phyloP scores from a whole-genome alignment of 768 basidiomycete genomes.

The Epithele typhae region DNA sequence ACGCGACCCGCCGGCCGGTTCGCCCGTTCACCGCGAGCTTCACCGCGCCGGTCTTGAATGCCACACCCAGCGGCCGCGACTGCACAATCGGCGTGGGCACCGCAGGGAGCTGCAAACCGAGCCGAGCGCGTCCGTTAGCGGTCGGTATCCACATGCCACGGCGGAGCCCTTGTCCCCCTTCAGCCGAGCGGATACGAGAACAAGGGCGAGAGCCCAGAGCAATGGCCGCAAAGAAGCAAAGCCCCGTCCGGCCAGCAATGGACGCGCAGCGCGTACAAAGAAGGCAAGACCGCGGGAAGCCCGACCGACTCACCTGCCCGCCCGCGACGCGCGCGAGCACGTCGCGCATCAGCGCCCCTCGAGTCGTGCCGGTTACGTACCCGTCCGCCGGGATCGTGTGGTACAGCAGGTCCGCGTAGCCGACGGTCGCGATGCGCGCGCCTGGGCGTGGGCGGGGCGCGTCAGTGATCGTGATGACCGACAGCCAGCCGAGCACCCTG shows the following conservation, averaged over 20 bases:
- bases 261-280: background rate
- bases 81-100: conserved; percentile 50
- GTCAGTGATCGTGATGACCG: conserved; percentile 32
- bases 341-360: conserved; percentile 63
- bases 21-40: conserved; percentile 72
- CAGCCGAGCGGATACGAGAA: too few relatives aligned
- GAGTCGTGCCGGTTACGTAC: conserved; percentile 50
- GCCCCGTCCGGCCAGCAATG: too few relatives aligned
- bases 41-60: conserved; percentile 22
- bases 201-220: too few relatives aligned
- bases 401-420: conserved; percentile 60
- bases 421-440: conserved; percentile 59
- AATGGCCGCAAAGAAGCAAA: too few relatives aligned
- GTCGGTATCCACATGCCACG: too few relatives aligned
- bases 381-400: conserved; percentile 35
- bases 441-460: conserved; percentile 24
- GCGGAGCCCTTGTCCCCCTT: too few relatives aligned
- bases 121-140: too few relatives aligned
- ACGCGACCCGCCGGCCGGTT: conserved; percentile 68
- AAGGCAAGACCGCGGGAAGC: conserved; percentile 13
- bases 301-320: conserved; percentile 51
- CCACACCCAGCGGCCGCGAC: conserved; percentile 35
- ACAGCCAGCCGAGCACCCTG: too few relatives aligned
- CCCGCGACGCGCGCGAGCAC: conserved; percentile 52
- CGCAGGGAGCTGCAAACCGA: conserved; percentile 39